These are phyloP conservation scores for Hyaloscypha hepaticicola DNA, from an alignment of 495 filamentous ascomycete genomes.

Conservation along the genomic window DNA sequence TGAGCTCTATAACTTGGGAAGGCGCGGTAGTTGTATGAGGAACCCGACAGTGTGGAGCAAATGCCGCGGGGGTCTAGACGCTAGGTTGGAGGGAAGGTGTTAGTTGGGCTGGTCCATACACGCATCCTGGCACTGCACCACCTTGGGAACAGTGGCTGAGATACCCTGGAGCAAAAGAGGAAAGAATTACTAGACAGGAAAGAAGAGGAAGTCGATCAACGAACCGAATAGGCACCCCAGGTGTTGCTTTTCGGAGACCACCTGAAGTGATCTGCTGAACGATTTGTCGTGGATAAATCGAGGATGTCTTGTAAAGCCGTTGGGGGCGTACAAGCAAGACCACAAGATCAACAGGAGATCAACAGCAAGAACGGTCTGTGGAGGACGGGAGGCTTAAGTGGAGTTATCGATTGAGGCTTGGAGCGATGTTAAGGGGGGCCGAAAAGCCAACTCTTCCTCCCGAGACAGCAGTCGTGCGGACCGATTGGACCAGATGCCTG, in stretches of 20 bases:
- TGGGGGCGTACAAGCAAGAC: background rate
- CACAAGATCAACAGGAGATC: background rate
- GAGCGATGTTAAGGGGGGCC: background rate
- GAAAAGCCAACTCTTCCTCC: slow-evolving; percentile 10
- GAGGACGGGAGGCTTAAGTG: background rate
- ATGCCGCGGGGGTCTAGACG: slow-evolving; percentile 11
- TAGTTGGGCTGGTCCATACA: background rate
- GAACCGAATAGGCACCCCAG: background rate
- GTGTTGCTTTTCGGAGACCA: background rate
- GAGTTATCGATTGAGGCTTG: slow-evolving; percentile 8
- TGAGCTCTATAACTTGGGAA: background rate
- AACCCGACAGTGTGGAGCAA: slow-evolving; percentile 11
- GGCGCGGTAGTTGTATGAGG: slow-evolving; percentile 22
- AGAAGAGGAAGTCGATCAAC: background rate
- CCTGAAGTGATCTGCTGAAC: background rate
- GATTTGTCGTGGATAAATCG: background rate
- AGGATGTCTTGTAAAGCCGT: background rate
- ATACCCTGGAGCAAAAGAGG: background rate
- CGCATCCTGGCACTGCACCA: background rate
- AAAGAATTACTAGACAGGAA: background rate
- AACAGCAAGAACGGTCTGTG: background rate
- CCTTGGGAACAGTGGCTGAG: background rate
- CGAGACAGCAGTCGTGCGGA: slow-evolving; percentile 26
- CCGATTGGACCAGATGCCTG: slow-evolving; percentile 21
- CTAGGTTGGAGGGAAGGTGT: slow-evolving; percentile 10